These are phyloP conservation scores for Picochlorum costavermella DNA, from an alignment of 139 green algal species.

Conservation along the genomic window DNA sequence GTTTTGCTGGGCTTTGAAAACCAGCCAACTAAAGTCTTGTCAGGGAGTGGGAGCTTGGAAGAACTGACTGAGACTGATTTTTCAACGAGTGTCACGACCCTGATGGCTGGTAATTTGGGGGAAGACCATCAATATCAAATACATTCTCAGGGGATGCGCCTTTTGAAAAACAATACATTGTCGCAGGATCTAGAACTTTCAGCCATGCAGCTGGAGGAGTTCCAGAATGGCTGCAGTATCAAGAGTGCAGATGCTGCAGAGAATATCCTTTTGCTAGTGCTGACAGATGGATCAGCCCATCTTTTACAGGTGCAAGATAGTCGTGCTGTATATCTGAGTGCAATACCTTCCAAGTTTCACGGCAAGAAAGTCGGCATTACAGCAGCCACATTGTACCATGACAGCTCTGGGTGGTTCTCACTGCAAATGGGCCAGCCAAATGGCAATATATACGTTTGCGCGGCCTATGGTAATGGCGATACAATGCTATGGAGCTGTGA, in stretches of 20 bases:
- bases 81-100: conserved; percentile 41
- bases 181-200: conserved; percentile 37
- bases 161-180: conserved; percentile 34
- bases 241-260: no score
- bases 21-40: conserved; percentile 59
- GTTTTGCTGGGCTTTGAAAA: conserved; percentile 55
- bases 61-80: conserved; percentile 53
- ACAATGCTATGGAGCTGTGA: neutral
- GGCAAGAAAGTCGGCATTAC: no score
- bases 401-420: no score
- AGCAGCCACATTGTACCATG: no score
- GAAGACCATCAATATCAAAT: conserved; percentile 50
- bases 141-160: conserved; percentile 34
- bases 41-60: conserved; percentile 54
- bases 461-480: neutral
- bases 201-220: conserved; percentile 25
- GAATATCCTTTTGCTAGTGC: no score
- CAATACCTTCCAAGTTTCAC: no score
- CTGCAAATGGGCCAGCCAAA: no score
- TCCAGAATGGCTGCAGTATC: no score
- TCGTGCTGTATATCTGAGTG: no score
- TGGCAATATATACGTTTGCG: neutral
- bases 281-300: no score
- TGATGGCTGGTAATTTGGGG: conserved; percentile 66
- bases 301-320: no score